These are phyloP conservation scores for Hypoxylon lenormandii DNA, from an alignment of 495 filamentous ascomycete genomes.

Conservation along the genomic window DNA sequence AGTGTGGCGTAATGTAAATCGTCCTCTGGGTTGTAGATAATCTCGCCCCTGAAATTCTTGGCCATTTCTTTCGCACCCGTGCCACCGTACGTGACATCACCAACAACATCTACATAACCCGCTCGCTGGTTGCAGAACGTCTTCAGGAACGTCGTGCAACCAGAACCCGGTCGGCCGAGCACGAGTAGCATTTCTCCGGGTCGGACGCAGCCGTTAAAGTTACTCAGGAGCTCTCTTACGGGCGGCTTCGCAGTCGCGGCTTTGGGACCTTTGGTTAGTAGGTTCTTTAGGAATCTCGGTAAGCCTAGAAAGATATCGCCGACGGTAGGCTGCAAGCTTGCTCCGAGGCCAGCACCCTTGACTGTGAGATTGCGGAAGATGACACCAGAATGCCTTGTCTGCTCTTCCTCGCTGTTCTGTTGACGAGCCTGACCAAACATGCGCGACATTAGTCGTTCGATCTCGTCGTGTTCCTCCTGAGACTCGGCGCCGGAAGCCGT, in stretches of 20 bases:
- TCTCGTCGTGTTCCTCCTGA: slow-evolving; percentile 52
- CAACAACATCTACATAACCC: slow-evolving; percentile 71
- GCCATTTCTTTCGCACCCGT: slow-evolving; percentile 64
- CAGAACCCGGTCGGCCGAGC: slow-evolving; percentile 76
- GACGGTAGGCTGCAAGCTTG: slow-evolving; percentile 71
- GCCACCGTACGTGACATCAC: slow-evolving; percentile 74
- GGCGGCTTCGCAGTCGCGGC: slow-evolving; percentile 61
- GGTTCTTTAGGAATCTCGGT: slow-evolving; percentile 63
- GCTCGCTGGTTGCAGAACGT: slow-evolving; percentile 73
- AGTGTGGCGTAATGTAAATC: slow-evolving; percentile 82
- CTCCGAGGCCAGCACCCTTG: slow-evolving; percentile 75
- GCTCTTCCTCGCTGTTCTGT: slow-evolving; percentile 73
- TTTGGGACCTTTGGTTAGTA: slow-evolving; percentile 55
- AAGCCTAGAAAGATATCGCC: slow-evolving; percentile 72
- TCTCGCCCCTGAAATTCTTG: slow-evolving; percentile 57
- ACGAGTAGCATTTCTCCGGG: slow-evolving; percentile 71
- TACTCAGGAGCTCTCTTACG: slow-evolving; percentile 69
- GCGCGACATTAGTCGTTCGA: slow-evolving; percentile 57
- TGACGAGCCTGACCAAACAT: slow-evolving; percentile 70
- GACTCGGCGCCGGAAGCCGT: slow-evolving; percentile 49
- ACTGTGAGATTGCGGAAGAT: slow-evolving; percentile 74
- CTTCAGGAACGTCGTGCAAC: slow-evolving; percentile 79
- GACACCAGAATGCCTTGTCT: slow-evolving; percentile 70
- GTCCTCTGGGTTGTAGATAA: slow-evolving; percentile 76
- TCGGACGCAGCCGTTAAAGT: slow-evolving; percentile 64